phyloP scores from a whole-genome alignment of 495 filamentous ascomycete genomes.

The Peziza echinospora region DNA sequence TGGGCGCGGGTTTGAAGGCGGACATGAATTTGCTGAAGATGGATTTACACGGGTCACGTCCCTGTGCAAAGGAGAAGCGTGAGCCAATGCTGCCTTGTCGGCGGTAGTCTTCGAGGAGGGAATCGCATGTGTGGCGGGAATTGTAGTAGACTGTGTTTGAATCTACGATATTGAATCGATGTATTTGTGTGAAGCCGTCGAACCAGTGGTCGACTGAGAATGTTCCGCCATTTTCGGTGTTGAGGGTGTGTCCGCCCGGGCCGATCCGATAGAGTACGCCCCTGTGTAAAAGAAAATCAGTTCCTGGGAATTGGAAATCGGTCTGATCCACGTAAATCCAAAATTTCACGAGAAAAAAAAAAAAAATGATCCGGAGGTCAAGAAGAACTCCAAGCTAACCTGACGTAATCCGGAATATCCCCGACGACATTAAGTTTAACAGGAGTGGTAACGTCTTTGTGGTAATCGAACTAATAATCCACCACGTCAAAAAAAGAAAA shows the following conservation, averaged over 20 bases:
- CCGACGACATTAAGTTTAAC: constrained; percentile 30
- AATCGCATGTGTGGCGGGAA: constrained; percentile 41
- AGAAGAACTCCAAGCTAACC: constrained; percentile 5
- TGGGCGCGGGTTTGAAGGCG: not conserved
- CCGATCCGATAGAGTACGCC: constrained; percentile 55
- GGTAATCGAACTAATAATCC: constrained; percentile 29
- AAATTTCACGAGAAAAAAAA: not conserved
- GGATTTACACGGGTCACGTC: constrained; percentile 43
- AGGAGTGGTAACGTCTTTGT: constrained; percentile 27
- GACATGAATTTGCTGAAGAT: constrained; percentile 46
- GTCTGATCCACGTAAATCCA: constrained; percentile 15
- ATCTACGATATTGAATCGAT: constrained; percentile 43
- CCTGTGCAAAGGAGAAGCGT: constrained; percentile 37
- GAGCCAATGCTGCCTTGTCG: constrained; percentile 26
- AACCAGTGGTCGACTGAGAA: constrained; percentile 52
- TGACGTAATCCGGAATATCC: constrained; percentile 29
- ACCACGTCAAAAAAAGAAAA: constrained; percentile 4
- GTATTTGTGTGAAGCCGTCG: constrained; percentile 53
- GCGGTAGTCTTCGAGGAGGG: constrained; percentile 31
- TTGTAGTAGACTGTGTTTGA: constrained; percentile 40
- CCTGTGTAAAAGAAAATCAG: constrained; percentile 1
- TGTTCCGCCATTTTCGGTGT: constrained; percentile 32
- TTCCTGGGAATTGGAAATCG: not conserved
- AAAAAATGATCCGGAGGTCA: not conserved
- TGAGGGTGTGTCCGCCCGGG: constrained; percentile 36